Conservation (phyloP, 192 early-diverging fungal genomes). For the Umbelopsis vinacea region DNA sequence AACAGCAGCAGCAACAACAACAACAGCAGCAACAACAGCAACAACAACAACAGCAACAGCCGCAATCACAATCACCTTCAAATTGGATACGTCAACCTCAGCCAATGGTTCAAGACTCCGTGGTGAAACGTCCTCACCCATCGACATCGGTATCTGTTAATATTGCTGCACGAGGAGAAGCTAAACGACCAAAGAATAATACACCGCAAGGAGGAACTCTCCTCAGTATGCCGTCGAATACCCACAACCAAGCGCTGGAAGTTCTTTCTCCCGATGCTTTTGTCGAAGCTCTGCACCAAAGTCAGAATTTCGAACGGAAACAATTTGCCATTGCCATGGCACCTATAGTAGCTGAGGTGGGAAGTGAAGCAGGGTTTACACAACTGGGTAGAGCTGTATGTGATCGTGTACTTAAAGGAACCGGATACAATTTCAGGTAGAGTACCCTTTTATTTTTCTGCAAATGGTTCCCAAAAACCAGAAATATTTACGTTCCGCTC, state of each 20-base stretch:
- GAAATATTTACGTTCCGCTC: too few relatives aligned
- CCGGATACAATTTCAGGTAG: slow-evolving; percentile 42
- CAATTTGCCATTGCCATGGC: slow-evolving; percentile 38
- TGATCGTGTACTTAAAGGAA: slow-evolving; percentile 38
- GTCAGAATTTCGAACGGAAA: slow-evolving; percentile 31
- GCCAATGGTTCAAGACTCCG: background rate
- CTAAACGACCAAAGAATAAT: slow-evolving; percentile 14
- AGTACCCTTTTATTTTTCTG: background rate
- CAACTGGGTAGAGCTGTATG: slow-evolving; percentile 38
- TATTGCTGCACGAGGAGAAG: background rate
- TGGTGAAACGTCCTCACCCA: background rate
- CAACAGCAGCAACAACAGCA: slow-evolving; percentile 44
- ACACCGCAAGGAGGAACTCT: slow-evolving; percentile 5
- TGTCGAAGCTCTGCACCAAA: slow-evolving; percentile 28
- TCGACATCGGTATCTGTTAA: too few relatives aligned
- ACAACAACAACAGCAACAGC: slow-evolving; percentile 24
- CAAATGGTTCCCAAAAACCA: background rate
- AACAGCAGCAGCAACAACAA: slow-evolving; percentile 31
- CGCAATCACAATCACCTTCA: background rate
- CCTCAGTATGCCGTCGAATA: slow-evolving; percentile 14
- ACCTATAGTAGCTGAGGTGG: slow-evolving; percentile 25
- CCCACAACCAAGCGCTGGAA: slow-evolving; percentile 11
- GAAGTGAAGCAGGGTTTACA: slow-evolving; percentile 27
- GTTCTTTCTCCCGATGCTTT: slow-evolving; percentile 27
- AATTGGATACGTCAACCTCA: slow-evolving; percentile 13